A percentile compares a stretch with the other conserved stretches of the same genome.
phyloP scores from a whole-genome alignment of 2,329 filamentous ascomycete species.

The Aspergillus unguis region DNA sequence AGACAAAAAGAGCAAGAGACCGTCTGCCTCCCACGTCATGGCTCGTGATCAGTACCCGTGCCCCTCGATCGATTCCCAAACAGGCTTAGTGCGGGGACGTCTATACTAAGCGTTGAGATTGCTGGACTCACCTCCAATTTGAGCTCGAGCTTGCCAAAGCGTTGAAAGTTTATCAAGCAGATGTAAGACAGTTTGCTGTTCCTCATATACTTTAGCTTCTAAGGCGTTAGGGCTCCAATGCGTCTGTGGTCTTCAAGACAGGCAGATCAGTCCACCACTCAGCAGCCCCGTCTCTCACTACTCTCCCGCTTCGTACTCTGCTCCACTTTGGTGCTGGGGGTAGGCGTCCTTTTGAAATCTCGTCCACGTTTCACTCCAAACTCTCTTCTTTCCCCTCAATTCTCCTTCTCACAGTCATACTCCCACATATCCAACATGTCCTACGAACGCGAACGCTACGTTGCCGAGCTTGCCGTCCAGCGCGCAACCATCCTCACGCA shows the following conservation, averaged over 20 bases:
- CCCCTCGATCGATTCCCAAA: conserved; percentile 18
- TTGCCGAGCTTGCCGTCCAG: conserved; percentile 86
- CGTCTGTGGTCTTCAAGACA: conserved; percentile 19
- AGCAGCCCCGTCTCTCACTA: conserved; percentile 19
- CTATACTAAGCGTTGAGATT: neutral
- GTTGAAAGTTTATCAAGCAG: neutral
- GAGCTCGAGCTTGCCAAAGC: neutral
- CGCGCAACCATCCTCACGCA: conserved; percentile 73
- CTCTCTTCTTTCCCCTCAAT: conserved; percentile 32
- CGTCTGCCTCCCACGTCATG: conserved; percentile 20
- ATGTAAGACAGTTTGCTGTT: neutral
- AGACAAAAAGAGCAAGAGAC: neutral
- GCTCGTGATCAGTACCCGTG: conserved; percentile 13
- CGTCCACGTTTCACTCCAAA: conserved; percentile 42
- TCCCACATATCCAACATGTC: conserved; percentile 36
- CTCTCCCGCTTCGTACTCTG: conserved; percentile 32
- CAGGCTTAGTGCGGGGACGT: conserved; percentile 20
- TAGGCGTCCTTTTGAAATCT: conserved; percentile 38
- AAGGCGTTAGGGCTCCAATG: conserved; percentile 12
- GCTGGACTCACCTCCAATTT: neutral
- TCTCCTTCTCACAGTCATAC: conserved; percentile 19
- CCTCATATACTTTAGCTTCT: no score
- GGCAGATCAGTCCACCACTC: conserved; percentile 21
- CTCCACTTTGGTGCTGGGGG: conserved; percentile 44
- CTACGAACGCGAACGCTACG: conserved; percentile 74